Base-by-base conservation (phyloP, 371 early-diverging fungal species). In the Mucor mucedo region DNA sequence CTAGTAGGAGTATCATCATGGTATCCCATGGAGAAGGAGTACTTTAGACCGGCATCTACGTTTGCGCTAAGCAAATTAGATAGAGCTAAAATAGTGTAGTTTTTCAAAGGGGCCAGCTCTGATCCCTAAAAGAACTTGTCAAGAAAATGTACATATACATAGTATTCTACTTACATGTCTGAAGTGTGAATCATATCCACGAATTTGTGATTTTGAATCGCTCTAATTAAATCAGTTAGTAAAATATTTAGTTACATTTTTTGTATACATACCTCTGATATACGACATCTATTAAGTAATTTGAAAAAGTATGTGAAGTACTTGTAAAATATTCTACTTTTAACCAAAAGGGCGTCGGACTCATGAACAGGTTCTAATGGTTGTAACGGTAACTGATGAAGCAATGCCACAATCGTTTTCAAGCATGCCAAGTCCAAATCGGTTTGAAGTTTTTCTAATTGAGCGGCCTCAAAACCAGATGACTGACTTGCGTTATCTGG, bases 21-120 rank as follows among this genome's bases (percentile, higher is more conserved):
- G 60, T 96, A 96, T 5, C 91, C 90, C 85, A 93, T 90, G 0
- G 92, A 84, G 44, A 95, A 77, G 45, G 95, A 92, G 71, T 87
- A 91, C 66, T 90, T 89, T 50, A 96, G 76, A 4, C 94, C 95
- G 44, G 92, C 87, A 70, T 94, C 95, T 48, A 95, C 86, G 74
- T 96, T 96, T 14, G 93, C 91, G 27, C 91, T 86, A 6, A 96
- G 74, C 65, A 96, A 81, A 67, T 94, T 91, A 27, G 94, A 91
- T 52, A 96, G 72, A 0, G 92, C 92, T 53, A 90, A 78, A 68
- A 95, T 92, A 2, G 93, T 88, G 57, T 88, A 86, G 11, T 92
- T 90, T 66, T 91, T 91, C 27, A 92, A 67, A 5, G 83, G 84
- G 3, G 81, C 81, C 9, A 89, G 70, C 65, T 88, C 85, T 21